Evolutionary conservation across 495 filamentous ascomycete genomes (phyloP), one percentile per base, ranked within the genome.

Genomic region (Penicillium coprophilum): DNA sequence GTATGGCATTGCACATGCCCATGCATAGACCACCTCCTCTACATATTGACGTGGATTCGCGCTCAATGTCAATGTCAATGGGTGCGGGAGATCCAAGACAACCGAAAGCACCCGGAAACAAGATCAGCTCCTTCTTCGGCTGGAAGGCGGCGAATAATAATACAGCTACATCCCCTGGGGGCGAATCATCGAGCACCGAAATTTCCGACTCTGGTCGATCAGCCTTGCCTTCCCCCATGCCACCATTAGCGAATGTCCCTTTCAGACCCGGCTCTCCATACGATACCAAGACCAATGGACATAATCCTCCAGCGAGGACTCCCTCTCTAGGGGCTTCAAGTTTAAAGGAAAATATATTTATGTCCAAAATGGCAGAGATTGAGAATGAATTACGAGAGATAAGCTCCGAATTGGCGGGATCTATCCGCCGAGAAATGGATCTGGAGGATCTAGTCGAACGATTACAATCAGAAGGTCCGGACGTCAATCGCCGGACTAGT

Each of bases 351-450:
- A 68, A 71, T 53, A 76, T 75, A 60, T 77, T 70, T 23, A 87
- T 70, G 80, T 87, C 67, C 27, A 74, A 76, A 54, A 62, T 78
- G 55, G 65, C 71, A 64, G 92, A 95, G 63, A 83, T 98, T 77
- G 92, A 97, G 77, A 89, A 91, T 62, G 94, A 98, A 77, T 72
- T 98, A 69, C 87, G 89, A 58, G 87, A 92, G 68, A 92, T 98
- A 66, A 94, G 91, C 71, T 83, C 87, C 53, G 95, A 98, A 73
- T 74, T 97, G 66, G 95, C 94, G 21, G 81, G 86, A 31, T 97
- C 93, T 28, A 97, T 98, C 63, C 83, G 88, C 55, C 85, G 94
- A 60, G 94, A 98, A 77, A 92, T 98, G 87, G 94, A 98, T 62
- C 71, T 98, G 46, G 94, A 98, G 68, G 95, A 98, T 65, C 74